Percentiles rank a stretch among this genome's conserved stretches.
phyloP scores from a whole-genome alignment of 225 moss, liverwort and hornwort genomes.

The Thuidium tamariscinum region DNA sequence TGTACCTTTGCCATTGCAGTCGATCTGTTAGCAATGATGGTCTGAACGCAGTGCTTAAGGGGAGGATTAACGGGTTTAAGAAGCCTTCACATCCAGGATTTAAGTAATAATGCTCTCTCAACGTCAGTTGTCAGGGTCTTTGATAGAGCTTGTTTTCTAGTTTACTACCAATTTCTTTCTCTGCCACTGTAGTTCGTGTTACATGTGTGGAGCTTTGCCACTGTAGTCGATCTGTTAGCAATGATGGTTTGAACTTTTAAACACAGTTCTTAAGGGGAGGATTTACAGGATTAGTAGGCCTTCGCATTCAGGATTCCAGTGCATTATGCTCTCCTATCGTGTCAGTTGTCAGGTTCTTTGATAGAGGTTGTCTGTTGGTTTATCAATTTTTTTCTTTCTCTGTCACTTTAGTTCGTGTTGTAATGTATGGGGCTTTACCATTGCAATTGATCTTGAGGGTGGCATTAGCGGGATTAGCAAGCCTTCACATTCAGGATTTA shows the following conservation, averaged over 20 bases:
- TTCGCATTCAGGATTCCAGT: not conserved
- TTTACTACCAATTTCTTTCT: not conserved
- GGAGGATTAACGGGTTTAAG: not conserved
- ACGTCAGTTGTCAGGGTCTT: slow-evolving; percentile 6
- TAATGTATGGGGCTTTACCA: not conserved
- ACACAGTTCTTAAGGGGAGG: not conserved
- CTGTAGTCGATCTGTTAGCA: not conserved
- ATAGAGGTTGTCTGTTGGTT: not conserved
- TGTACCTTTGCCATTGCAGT: not conserved
- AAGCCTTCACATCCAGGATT: not conserved
- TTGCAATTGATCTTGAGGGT: not conserved
- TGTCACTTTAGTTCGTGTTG: not conserved
- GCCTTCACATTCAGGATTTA: not conserved
- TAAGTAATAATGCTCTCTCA: not conserved
- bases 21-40: not conserved
- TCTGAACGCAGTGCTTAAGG: not conserved
- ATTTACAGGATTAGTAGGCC: not conserved
- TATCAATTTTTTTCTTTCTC: not conserved
- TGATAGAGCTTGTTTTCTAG: not conserved
- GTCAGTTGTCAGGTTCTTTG: not conserved
- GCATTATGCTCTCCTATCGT: not conserved
- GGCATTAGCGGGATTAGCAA: not conserved
- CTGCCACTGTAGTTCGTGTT: not conserved
- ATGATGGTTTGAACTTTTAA: not conserved
- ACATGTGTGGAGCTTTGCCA: not conserved